phyloP scores from a whole-genome alignment of 768 basidiomycete species.

The Panellus pusillus region DNA sequence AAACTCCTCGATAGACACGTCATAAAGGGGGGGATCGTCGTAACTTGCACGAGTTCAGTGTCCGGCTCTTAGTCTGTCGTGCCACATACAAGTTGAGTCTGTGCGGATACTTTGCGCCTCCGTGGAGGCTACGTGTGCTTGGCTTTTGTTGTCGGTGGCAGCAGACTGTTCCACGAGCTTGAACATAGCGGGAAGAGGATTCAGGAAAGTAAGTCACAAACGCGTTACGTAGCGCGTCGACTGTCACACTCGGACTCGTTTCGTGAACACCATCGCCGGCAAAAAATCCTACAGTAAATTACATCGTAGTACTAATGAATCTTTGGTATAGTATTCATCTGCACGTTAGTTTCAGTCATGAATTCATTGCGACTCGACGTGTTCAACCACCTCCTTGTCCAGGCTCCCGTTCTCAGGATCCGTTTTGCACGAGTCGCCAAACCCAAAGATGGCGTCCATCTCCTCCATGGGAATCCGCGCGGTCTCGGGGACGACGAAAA shows the following conservation, averaged over 20 bases:
- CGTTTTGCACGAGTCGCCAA: background rate
- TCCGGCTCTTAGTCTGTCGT: constrained; percentile 1
- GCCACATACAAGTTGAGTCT: constrained; percentile 76
- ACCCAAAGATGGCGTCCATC: constrained; percentile 2
- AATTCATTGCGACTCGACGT: background rate
- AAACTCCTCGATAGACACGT: constrained; percentile 94
- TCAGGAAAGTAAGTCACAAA: constrained; percentile 4
- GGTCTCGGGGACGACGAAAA: constrained; percentile 7
- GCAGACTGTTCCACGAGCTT: constrained; percentile 33
- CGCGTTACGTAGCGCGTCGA: constrained; percentile 22
- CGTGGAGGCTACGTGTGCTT: constrained; percentile 21
- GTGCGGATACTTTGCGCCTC: constrained; percentile 49
- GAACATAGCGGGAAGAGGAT: constrained; percentile 34
- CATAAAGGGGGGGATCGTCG: constrained; percentile 77
- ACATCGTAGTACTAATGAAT: too few species aligned
- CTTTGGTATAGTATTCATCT: too few species aligned
- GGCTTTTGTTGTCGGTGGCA: constrained; percentile 22
- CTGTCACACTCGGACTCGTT: too few species aligned
- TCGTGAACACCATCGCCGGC: too few species aligned
- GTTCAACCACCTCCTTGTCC: constrained; percentile 3
- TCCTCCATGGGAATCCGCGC: constrained; percentile 6
- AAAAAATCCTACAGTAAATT: too few species aligned
- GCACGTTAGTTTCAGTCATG: too few species aligned
- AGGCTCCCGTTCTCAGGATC: constrained; percentile 4
- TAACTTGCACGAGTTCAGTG: constrained; percentile 55